Evolutionary conservation across 768 basidiomycete genomes (phyloP).

Genomic region (Crucibulum laeve): DNA sequence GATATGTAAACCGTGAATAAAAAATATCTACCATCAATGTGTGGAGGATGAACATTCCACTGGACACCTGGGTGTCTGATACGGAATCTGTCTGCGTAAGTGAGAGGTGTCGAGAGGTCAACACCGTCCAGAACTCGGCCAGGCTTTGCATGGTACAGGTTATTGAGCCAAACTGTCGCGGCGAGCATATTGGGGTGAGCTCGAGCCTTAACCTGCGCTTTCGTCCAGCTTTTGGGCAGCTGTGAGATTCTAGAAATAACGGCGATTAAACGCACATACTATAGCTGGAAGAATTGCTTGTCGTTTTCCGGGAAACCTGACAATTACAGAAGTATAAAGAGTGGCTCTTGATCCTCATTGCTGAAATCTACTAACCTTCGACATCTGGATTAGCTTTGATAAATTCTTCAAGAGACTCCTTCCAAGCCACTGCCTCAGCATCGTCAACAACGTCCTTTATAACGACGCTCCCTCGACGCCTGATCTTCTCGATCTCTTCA

Average conservation of each 20-base stretch:
- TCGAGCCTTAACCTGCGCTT: conserved; percentile 61
- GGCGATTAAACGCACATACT: conserved; percentile 29
- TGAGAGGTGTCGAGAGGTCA: conserved; percentile 56
- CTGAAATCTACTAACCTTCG: conserved; percentile 35
- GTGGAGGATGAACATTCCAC: conserved; percentile 46
- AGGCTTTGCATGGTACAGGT: conserved; percentile 48
- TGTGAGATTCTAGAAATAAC: neutral
- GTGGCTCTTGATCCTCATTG: neutral
- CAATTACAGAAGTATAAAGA: neutral
- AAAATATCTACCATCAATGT: conserved; percentile 32
- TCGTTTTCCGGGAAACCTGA: conserved; percentile 50
- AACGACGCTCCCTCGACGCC: conserved; percentile 53
- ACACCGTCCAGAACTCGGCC: conserved; percentile 41
- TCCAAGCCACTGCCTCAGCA: conserved; percentile 54
- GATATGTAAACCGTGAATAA: conserved; percentile 1
- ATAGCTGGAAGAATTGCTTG: conserved; percentile 72
- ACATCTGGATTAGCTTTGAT: conserved; percentile 51
- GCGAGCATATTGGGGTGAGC: conserved; percentile 63
- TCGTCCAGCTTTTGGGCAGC: conserved; percentile 28
- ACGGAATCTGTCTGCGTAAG: conserved; percentile 71
- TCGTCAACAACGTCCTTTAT: conserved; percentile 58
- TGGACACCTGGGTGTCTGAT: conserved; percentile 62
- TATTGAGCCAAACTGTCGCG: conserved; percentile 56
- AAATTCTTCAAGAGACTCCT: conserved; percentile 49
- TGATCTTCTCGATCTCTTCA: conserved; percentile 46